A percentile compares a stretch with the other conserved stretches of the same genome.
Conservation (phyloP, 148 eudicot species). For the Salicornia ramosissima region DNA sequence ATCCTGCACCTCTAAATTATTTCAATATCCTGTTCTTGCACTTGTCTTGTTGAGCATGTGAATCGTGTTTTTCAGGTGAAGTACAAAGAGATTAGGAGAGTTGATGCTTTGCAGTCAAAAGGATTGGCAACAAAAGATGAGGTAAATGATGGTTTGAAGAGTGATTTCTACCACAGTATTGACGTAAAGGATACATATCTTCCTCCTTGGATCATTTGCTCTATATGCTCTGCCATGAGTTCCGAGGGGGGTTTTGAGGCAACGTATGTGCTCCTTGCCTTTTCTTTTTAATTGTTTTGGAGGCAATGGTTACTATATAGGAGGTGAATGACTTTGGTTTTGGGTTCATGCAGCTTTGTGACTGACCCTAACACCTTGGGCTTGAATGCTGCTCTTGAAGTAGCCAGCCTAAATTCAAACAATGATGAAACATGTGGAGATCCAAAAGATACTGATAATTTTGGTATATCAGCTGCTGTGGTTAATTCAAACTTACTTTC, state of each 20-base stretch:
- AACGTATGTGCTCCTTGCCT: conserved; percentile 39
- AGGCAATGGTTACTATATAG: not conserved
- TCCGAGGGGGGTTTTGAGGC: conserved; percentile 67
- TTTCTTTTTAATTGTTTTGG: not conserved
- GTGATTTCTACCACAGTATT: conserved; percentile 60
- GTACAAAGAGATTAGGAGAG: conserved; percentile 76
- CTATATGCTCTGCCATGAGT: conserved; percentile 51
- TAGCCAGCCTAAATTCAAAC: conserved; percentile 23
- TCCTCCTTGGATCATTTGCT: conserved; percentile 73
- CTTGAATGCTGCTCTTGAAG: conserved; percentile 63
- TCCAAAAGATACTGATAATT: conserved; percentile 25
- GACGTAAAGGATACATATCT: conserved; percentile 74
- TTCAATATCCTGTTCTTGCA: not conserved
- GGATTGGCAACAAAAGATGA: conserved; percentile 29
- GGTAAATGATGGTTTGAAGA: conserved; percentile 38
- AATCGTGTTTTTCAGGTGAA: conserved; percentile 44
- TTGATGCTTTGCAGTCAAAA: conserved; percentile 36
- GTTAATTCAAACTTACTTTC: conserved; percentile 38
- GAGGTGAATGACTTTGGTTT: not conserved
- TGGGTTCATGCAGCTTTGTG: conserved; percentile 52
- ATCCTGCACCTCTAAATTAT: not conserved
- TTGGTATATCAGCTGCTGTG: conserved; percentile 48
- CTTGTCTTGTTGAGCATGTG: conserved; percentile 4
- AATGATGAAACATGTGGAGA: conserved; percentile 30
- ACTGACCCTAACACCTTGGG: conserved; percentile 60